Base-by-base conservation (phyloP, 2,329 filamentous ascomycete species). In the Lanzia echinophila region DNA sequence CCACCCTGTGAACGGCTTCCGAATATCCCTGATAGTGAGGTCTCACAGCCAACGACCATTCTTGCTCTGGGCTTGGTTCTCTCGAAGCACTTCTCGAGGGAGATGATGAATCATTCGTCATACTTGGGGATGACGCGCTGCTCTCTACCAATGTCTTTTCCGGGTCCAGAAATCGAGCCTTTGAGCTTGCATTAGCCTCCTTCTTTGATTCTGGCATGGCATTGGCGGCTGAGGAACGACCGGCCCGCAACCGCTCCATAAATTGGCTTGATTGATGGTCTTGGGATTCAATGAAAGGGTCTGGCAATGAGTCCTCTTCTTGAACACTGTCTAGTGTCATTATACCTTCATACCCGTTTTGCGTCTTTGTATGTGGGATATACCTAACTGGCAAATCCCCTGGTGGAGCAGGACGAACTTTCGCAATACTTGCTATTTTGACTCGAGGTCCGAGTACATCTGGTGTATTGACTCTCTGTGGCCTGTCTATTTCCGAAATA, bases 11-110 rank as follows among this genome's bases (percentile, higher is more conserved):
- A 12, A 66, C 47, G 3, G 60, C 60, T 31, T 66, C 53, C 15
- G 54, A 46, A 22, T 66, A 31, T n/a, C 55, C 58, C 12, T 44
- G 48, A 50, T 67, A 67, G 55, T 67, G 66, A n/a, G 64, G 62
- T 52, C 62, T 56, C 15, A 67, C 36, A 24, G 62, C 63, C 19
- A 60, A 44, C 52, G 63, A 64, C 63, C 65, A 68, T 10, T 33
- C 51, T 12, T 61, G 57, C 19, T 54, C 56, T 39, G 61, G 58
- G 8, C 57, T 54, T 24, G 60, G 58, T 46, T 49, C 59, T 53
- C 45, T 48, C 10, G 58, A 58, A 11, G 41, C 48, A n/a, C 22
- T 36, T 3, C 58, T 56, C 44, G 32, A 54, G 2, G 51, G 55
- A 17, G 55, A 50, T 24, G 28, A 19, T 2, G 51, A 24, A 15